Conservation (phyloP, 306 rosid genomes). For the Canavalia ensiformis region DNA sequence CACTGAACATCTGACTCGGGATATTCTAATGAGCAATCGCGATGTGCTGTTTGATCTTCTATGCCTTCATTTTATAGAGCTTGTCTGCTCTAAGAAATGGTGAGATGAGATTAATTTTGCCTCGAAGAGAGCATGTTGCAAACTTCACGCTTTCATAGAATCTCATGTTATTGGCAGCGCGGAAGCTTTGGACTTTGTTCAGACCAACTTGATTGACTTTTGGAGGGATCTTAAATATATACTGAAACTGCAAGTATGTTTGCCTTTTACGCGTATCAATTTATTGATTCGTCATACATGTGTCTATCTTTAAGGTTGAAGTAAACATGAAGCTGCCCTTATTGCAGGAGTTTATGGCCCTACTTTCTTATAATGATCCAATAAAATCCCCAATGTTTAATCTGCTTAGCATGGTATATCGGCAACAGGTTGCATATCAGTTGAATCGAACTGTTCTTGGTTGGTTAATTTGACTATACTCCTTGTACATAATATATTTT, state of each 20-base stretch:
- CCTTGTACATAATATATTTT: conserved; percentile 16
- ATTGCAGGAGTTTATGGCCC: conserved; percentile 77
- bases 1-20: conserved; percentile 70
- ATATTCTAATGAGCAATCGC: conserved; percentile 70
- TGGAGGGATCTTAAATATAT: conserved; percentile 68
- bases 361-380: conserved; percentile 87
- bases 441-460: conserved; percentile 85
- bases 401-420: conserved; percentile 74
- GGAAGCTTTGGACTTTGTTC: conserved; percentile 93
- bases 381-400: conserved; percentile 86
- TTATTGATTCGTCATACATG: background rate
- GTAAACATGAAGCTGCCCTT: conserved; percentile 24
- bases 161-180: conserved; percentile 81
- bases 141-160: conserved; percentile 40
- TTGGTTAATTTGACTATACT: conserved; percentile 54
- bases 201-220: conserved; percentile 73
- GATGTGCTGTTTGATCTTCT: conserved; percentile 86
- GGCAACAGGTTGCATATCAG: conserved; percentile 79
- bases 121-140: conserved; percentile 18
- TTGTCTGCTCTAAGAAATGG: conserved; percentile 79
- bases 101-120: conserved; percentile 53
- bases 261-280: background rate
- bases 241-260: conserved; percentile 72
- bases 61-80: conserved; percentile 88
- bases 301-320: background rate